These are phyloP conservation scores for Withania somnifera DNA, from an alignment of 305 asterid genomes.

Conservation along the genomic window DNA sequence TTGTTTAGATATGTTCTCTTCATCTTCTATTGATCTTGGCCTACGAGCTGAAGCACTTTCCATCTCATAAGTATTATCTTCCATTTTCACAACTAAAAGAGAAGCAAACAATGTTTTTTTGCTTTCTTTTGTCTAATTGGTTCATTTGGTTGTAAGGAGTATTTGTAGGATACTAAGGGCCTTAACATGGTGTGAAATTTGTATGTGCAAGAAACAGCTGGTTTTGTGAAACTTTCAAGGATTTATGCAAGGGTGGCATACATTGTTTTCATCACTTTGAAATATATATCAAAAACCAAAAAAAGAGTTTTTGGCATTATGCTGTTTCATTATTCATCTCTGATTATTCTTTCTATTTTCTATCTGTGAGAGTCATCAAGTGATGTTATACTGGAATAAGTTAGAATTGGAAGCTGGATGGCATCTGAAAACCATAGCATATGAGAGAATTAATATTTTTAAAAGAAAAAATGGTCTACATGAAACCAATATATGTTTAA, in stretches of 20 bases:
- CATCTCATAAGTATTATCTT: background rate
- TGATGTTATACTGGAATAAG: background rate
- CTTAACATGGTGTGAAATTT: background rate
- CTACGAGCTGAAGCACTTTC: slow-evolving; percentile 7
- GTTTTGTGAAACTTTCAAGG: background rate
- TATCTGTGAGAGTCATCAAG: background rate
- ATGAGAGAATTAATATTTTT: background rate
- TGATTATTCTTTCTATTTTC: background rate
- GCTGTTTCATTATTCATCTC: background rate
- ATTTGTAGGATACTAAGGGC: background rate
- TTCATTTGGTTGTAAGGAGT: background rate
- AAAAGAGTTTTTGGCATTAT: background rate
- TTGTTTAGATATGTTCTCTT: slow-evolving; percentile 22
- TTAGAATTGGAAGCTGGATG: background rate
- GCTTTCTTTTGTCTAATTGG: background rate
- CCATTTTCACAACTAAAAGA: background rate
- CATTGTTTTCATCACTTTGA: background rate
- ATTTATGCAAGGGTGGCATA: background rate
- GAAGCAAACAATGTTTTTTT: background rate
- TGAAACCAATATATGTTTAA: too few species aligned
- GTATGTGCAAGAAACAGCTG: background rate
- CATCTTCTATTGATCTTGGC: slow-evolving; percentile 13
- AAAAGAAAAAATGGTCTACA: background rate
- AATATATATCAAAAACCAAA: background rate
- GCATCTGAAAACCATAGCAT: background rate